Base-by-base conservation (phyloP, 352 stramenopile genomes). In the Pythium myriotylum region DNA sequence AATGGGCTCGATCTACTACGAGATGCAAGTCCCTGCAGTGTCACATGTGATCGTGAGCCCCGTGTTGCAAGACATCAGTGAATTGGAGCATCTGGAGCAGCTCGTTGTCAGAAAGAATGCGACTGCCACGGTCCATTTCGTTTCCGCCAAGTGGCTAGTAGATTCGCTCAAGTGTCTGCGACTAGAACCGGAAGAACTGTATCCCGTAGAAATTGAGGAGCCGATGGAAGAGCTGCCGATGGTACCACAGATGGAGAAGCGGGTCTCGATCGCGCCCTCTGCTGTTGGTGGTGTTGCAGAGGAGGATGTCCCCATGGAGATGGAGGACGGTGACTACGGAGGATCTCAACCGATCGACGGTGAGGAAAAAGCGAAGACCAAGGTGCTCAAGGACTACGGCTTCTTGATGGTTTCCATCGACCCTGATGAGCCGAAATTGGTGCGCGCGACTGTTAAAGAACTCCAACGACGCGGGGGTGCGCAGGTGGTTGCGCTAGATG, bases 1-100 rank as follows among this genome's bases (percentile, higher is more conserved):
- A 9, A 88, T 91, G 81, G 84, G 84, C 24, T 84, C 81, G 41
- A 84, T 88, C 39, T 91, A 86, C 50, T 76, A 88, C 42, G 68
- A 83, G 23, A 59, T 88, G 52, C 73, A 81, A 23, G 20, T 78
- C 17, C 67, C 55, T 4, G 77, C 79, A n/a, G 84, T 91, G 40
- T 89, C 81, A 4, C 84, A 92, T 39, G 72, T 92, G 1, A 20
- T 92, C 23, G 84, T 89, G 12, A 89, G 83, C 39, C 73, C 77
- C 3, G 80, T 73, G 17, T 53, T 88, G 29, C 65, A 46, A 0
- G 71, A 87, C 56, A 35, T 67, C 12, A 45, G 58, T n/a, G 72
- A 57, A 6, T 59, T 89, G 8, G 55, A 70, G 13, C 35, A 43
- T 4, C 53, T 88, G 19, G 71, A 75, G 59, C 47, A 70, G 6